Evolutionary conservation across 305 asterid species (phyloP).

Genomic region (Striga hermonthica): DNA sequence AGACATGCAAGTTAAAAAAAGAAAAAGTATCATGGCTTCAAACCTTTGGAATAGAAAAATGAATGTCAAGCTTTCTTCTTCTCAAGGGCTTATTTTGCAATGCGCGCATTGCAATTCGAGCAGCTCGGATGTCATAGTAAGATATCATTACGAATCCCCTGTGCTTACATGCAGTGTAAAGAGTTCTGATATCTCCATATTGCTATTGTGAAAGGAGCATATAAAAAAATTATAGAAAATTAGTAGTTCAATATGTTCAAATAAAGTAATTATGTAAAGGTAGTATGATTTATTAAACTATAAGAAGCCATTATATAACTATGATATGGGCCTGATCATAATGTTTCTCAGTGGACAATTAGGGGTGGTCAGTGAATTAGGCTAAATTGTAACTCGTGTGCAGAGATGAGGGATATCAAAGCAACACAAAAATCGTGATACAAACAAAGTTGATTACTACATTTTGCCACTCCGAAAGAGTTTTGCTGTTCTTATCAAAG

Average conservation of each 20-base stretch:
- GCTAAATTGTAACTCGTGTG: neutral
- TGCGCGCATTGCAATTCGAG: slow-evolving; percentile 87
- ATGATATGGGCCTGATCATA: no score
- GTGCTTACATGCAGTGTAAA: slow-evolving; percentile 92
- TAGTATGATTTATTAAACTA: no score
- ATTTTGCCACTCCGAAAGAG: neutral
- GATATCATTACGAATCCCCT: slow-evolving; percentile 99
- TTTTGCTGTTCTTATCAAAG: no score
- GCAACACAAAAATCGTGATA: neutral
- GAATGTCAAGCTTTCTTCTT: slow-evolving; percentile 89
- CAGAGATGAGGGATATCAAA: neutral
- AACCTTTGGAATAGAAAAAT: slow-evolving; percentile 96
- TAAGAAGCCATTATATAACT: no score
- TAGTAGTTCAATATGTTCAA: neutral
- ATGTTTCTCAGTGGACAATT: neutral
- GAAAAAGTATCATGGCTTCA: slow-evolving; percentile 15
- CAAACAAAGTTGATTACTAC: neutral
- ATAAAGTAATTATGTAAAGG: no score
- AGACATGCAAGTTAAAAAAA: neutral
- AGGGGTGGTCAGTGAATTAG: neutral
- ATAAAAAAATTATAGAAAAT: neutral
- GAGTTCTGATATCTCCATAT: slow-evolving; percentile 93
- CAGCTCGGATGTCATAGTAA: slow-evolving; percentile 96
- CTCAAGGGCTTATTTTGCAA: slow-evolving; percentile 87
- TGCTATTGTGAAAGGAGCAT: slow-evolving; percentile 49